Evolutionary conservation across 129 eudicot species (phyloP), one percentile per base, ranked within the genome.

Genomic region (Flaveria bidentis): DNA sequence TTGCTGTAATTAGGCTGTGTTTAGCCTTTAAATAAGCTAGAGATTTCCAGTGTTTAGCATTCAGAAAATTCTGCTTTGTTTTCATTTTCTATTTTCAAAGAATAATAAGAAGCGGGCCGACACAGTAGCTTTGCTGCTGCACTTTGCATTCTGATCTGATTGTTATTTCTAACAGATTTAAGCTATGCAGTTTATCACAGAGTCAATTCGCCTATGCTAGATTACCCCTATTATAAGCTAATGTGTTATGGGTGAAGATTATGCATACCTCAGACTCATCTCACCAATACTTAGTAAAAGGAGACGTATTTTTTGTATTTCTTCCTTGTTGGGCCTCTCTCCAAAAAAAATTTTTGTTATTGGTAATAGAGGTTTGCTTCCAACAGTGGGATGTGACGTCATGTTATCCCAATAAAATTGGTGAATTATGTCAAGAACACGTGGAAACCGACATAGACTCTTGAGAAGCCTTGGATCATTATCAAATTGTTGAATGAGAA

Each of bases 261-360:
- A 41, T 5, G 16, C 63, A 45, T 86, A 91, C 98, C 98, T 91
- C 71, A 95, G 90, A 84, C 97, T 95, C 97, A 91, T 95, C 82
- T 95, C 99, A 39, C 99, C 95, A 63, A 95, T 90, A 84, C 99
- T 95, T 51, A 95, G 74, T 80, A 95, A 81, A 81, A 95, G 95
- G 39, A 95, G 96, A 67, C 97, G 97, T 58, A 95, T 89, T 75
- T 95, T 95, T 73, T 79, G 99, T 68, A 89, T 79, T 86, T 95
- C 97, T 65, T 91, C 99, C 74, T 76, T 84, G 72, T 71, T 84
- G 52, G 94, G 97, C 73, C 92, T 91, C 87, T 87, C 87, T 42
- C 90, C 96, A 80, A 83, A 69, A 70, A 80, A 83, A 69, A 70
- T 65, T 82, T 87, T 85, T 86, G 84, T 69, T 76, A 79, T 44